Evolutionary conservation across 805 yeast genomes (phyloP), one percentile per base, ranked within the genome.

Genomic region (Nakazawaea anatomiae): DNA sequence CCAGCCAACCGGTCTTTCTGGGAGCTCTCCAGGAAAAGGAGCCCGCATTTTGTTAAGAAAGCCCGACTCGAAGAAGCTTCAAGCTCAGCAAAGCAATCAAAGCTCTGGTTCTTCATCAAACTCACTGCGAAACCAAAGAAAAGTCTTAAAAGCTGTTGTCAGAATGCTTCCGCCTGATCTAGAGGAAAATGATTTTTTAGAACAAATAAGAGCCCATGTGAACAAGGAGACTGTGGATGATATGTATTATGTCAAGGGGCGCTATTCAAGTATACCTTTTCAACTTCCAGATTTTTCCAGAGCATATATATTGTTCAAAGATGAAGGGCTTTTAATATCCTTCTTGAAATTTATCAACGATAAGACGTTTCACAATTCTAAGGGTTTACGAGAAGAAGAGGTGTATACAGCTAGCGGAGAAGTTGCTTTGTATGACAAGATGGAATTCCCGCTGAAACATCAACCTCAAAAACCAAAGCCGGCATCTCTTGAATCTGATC

Each of bases 161-260:
- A 66, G 82, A 48, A 58, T 71, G 6, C 59, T 78, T 10, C 82
- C 82, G 2, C 78, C 82, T 2, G 54, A 57, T 18, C 55, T 74
- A 14, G 44, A 53, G 1, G 61, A 65, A 27, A 58, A 54, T 1
- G 61, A 58, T 6, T 73, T 75, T 42, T 61, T 60, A 54, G 41
- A 50, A 5, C 57, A 55, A 11, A 49, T 64, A 6, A 47, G 57
- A 27, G 51, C 55, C 1, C 54, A 44, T 9, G 49, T 57, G 35
- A 44, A 54, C 39, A 47, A 54, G 2, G 48, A 57, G 1, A 43
- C 40, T 6, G 55, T 51, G 6, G 46, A 45, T 1, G 58, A 60
- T 1, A 55, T 54, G 32, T 74, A 75, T 56, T 77, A 72, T 59
- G 70, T 72, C 2, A 52, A 60, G 48, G 83, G 83, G 2, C 56